Evolutionary conservation across 768 basidiomycete genomes (phyloP).

Genomic region (Boletales sp.): DNA sequence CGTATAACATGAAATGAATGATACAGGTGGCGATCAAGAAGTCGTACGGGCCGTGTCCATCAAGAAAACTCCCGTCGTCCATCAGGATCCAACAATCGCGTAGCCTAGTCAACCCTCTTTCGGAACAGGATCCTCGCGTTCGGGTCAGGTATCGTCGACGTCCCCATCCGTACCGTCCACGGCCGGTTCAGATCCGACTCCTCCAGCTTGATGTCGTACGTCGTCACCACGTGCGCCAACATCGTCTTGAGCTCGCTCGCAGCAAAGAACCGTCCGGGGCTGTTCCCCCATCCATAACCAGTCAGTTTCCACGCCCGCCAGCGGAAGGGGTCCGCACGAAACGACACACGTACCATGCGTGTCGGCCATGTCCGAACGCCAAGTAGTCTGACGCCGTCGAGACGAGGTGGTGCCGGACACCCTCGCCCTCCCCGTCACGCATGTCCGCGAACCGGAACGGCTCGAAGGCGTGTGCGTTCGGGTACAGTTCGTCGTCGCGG

Average conservation of each 20-base stretch:
- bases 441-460: slow-evolving; percentile 47
- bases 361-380: slow-evolving; percentile 34
- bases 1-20: too few relatives aligned
- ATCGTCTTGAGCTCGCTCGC: slow-evolving; percentile 43
- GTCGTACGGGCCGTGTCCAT: too few relatives aligned
- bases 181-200: background rate
- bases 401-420: slow-evolving; percentile 32
- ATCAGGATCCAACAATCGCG: too few relatives aligned
- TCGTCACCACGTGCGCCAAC: slow-evolving; percentile 40
- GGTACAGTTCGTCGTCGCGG: slow-evolving; percentile 21
- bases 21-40: too few relatives aligned
- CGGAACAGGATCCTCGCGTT: slow-evolving; percentile 10
- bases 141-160: background rate
- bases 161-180: background rate
- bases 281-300: background rate
- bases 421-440: slow-evolving; percentile 31
- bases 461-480: slow-evolving; percentile 38
- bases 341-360: slow-evolving; percentile 22
- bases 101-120: slow-evolving; percentile 1
- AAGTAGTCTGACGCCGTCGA: slow-evolving; percentile 33
- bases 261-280: slow-evolving; percentile 40
- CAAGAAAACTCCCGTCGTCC: too few relatives aligned
- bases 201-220: slow-evolving; percentile 17
- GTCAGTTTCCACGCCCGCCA: background rate
- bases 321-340: too few relatives aligned